phyloP scores from a whole-genome alignment of 2,329 filamentous ascomycete genomes.

The Colletotrichum chrysophilum region DNA sequence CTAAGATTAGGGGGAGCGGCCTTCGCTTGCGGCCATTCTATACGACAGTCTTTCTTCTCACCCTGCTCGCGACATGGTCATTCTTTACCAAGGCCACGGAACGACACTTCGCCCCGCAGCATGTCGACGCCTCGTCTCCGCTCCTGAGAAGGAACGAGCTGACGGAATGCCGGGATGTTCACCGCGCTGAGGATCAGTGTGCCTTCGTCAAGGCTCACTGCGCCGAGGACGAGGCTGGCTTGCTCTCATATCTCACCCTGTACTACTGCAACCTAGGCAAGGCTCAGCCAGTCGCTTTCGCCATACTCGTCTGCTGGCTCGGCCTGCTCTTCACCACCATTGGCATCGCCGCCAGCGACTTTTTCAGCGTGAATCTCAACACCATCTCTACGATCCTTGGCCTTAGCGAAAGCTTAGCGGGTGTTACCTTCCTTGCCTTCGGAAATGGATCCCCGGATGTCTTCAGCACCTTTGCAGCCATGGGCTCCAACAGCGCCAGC shows the following conservation, averaged over 20 bases:
- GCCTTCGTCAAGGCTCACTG: constrained; percentile 85
- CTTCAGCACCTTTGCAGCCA: constrained; percentile 97
- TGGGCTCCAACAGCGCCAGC: constrained; percentile 96
- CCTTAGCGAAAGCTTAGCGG: constrained; percentile 94
- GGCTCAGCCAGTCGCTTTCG: constrained; percentile 78
- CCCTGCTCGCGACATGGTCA: constrained; percentile 50
- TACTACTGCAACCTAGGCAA: constrained; percentile 84
- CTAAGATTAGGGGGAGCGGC: constrained; percentile 36
- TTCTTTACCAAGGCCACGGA: constrained; percentile 34
- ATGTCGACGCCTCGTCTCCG: constrained; percentile 22
- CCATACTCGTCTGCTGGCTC: constrained; percentile 81
- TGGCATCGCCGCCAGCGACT: constrained; percentile 96
- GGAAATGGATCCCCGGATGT: constrained; percentile 98
- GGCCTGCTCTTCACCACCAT: constrained; percentile 94
- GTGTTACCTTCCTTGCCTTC: constrained; percentile 95
- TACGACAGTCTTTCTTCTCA: constrained; percentile 50
- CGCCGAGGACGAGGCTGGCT: constrained; percentile 85
- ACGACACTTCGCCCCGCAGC: constrained; percentile 9
- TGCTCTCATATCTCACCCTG: constrained; percentile 85
- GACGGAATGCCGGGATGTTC: constrained; percentile 78
- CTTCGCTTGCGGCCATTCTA: constrained; percentile 56
- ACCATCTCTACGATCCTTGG: constrained; percentile 89
- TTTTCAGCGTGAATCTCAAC: constrained; percentile 95
- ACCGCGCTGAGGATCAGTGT: constrained; percentile 80
- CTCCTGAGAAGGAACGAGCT: constrained; percentile 30